These are phyloP conservation scores for Penicillium sclerotiorum DNA, from an alignment of 2,329 filamentous ascomycete genomes.

Conservation along the genomic window DNA sequence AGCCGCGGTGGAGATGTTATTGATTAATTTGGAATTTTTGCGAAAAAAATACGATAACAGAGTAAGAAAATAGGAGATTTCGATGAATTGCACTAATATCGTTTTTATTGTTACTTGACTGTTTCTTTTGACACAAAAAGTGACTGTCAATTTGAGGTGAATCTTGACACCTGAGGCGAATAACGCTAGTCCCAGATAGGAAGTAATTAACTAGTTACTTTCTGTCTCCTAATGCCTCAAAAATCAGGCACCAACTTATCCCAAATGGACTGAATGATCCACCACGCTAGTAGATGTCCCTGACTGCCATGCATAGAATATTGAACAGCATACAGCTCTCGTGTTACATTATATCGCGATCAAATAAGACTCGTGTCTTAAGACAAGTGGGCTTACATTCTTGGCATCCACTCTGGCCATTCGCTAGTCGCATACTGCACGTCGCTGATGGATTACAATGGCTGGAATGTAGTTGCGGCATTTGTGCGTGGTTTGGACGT, in stretches of 20 bases:
- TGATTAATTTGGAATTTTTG: too few species aligned
- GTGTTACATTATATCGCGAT: too few species aligned
- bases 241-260: not conserved
- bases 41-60: too few species aligned
- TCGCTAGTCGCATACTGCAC: slow-evolving; percentile 15
- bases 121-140: too few species aligned
- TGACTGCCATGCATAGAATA: too few species aligned
- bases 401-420: not conserved
- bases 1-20: not conserved
- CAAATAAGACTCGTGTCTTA: too few species aligned
- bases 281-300: too few species aligned
- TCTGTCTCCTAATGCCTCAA: not conserved
- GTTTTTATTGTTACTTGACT: too few species aligned
- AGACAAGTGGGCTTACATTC: too few species aligned
- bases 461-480: slow-evolving; percentile 32
- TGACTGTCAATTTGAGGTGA: not conserved
- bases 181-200: not conserved
- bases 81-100: too few species aligned
- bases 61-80: too few species aligned
- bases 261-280: too few species aligned
- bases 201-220: not conserved
- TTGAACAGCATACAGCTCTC: not conserved
- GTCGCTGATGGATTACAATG: slow-evolving; percentile 13
- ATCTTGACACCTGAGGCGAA: not conserved
- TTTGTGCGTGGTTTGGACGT: slow-evolving; percentile 37